A percentile compares a stretch with the other conserved stretches of the same genome.
phyloP scores from a whole-genome alignment of 257 asterid species.

The Przewalskia tangutica region DNA sequence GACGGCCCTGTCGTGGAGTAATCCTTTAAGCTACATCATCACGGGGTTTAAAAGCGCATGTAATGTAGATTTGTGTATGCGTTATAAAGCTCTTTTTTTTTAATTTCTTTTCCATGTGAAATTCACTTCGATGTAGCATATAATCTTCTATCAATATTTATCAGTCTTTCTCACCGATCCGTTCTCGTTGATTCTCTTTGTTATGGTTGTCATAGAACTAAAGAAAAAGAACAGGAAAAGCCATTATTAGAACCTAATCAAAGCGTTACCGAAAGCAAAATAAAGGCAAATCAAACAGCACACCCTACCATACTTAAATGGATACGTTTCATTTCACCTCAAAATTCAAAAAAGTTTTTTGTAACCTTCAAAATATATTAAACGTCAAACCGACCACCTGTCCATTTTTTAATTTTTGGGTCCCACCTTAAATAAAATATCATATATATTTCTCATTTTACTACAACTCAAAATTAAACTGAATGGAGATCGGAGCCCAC shows the following conservation, averaged over 20 bases:
- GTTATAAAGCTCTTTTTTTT: no score
- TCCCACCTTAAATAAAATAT: background rate
- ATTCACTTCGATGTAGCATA: no score
- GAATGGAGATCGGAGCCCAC: conserved; percentile 21
- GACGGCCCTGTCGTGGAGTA: no score
- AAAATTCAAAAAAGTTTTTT: background rate
- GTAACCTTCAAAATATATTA: background rate
- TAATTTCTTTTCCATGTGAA: no score
- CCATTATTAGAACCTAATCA: background rate
- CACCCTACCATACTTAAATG: background rate
- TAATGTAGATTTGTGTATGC: no score
- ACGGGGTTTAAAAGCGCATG: no score
- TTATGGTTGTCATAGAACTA: no score
- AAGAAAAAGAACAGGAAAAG: no score
- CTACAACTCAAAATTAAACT: background rate
- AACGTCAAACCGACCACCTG: conserved; percentile 38
- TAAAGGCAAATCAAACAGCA: background rate
- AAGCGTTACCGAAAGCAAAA: background rate
- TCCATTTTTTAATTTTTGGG: conserved; percentile 14
- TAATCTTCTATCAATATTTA: no score
- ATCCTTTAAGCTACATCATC: no score
- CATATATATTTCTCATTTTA: background rate
- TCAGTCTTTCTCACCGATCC: no score
- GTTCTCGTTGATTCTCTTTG: no score
- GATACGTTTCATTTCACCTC: background rate